Conservation (phyloP, 805 yeast species). For the Grigorovia transvaalensis region DNA sequence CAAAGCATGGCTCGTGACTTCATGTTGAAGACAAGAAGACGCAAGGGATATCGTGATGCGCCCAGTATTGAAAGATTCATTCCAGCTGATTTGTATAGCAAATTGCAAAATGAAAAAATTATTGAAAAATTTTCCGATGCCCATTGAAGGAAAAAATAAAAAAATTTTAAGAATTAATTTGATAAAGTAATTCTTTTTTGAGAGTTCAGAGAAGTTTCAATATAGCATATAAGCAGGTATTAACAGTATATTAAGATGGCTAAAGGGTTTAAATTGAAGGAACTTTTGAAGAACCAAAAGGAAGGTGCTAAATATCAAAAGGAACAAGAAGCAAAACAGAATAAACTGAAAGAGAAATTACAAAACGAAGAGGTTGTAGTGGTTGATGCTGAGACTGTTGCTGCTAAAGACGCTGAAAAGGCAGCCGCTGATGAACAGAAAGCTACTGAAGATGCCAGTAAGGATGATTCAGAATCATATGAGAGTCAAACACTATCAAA, state of each 20-base stretch:
- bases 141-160: constrained; percentile 1
- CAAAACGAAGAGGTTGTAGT: constrained; percentile 24
- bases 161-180: neutral
- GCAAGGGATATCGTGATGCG: constrained; percentile 53
- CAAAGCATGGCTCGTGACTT: constrained; percentile 76
- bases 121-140: constrained; percentile 5
- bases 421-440: constrained; percentile 8
- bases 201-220: no score
- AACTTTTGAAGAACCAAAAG: constrained; percentile 20
- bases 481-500: constrained; percentile 41
- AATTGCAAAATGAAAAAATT: neutral
- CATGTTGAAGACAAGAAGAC: constrained; percentile 73
- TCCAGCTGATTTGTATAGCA: neutral
- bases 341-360: constrained; percentile 12
- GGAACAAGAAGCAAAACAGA: constrained; percentile 17
- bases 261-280: constrained; percentile 26
- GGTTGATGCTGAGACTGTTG: constrained; percentile 25
- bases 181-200: no score
- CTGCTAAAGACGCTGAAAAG: constrained; percentile 8
- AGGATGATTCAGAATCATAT: constrained; percentile 28
- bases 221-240: neutral
- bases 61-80: constrained; percentile 26
- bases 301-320: constrained; percentile 15
- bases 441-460: neutral
- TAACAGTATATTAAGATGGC: constrained; percentile 16